Evolutionary conservation across 305 asterid species (phyloP).

Genomic region (Coffea humblotiana): DNA sequence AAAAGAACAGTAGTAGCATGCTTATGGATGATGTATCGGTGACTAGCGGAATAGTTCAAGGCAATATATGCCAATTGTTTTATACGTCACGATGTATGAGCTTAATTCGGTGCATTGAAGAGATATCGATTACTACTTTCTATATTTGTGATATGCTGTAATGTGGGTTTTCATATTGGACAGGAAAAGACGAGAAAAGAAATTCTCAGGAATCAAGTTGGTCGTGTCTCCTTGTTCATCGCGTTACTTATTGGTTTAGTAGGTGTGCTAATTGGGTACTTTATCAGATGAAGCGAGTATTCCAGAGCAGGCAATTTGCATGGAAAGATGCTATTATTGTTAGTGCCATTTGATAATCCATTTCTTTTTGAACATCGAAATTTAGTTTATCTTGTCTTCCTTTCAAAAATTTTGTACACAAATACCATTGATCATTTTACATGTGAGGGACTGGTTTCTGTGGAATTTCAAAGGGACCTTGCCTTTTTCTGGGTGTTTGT

Average conservation of each 20-base stretch:
- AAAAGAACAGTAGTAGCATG: not conserved
- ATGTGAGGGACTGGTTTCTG: not conserved
- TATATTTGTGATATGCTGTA: not conserved
- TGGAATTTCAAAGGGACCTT: not conserved
- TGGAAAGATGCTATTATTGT: not conserved
- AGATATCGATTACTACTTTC: not conserved
- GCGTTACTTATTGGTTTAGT: constrained; percentile 43
- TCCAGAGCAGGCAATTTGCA: not conserved
- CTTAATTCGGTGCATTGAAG: not conserved
- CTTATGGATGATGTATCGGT: too few species aligned
- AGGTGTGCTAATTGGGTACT: constrained; percentile 60
- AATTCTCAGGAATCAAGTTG: constrained; percentile 37
- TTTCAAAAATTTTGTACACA: not conserved
- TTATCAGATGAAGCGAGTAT: constrained; percentile 27
- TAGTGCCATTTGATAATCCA: not conserved
- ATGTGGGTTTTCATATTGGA: constrained; percentile 12
- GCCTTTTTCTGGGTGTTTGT: not conserved
- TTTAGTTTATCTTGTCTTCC: not conserved
- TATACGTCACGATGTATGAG: not conserved
- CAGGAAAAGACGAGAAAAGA: constrained; percentile 58
- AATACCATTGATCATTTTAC: not conserved
- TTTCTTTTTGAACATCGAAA: not conserved
- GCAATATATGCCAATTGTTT: not conserved
- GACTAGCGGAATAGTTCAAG: not conserved
- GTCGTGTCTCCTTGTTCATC: constrained; percentile 36